Percentiles rank a stretch among this genome's conserved stretches.
Conservation (phyloP, 371 early-diverging fungal species). For the Mucor velutinosus region DNA sequence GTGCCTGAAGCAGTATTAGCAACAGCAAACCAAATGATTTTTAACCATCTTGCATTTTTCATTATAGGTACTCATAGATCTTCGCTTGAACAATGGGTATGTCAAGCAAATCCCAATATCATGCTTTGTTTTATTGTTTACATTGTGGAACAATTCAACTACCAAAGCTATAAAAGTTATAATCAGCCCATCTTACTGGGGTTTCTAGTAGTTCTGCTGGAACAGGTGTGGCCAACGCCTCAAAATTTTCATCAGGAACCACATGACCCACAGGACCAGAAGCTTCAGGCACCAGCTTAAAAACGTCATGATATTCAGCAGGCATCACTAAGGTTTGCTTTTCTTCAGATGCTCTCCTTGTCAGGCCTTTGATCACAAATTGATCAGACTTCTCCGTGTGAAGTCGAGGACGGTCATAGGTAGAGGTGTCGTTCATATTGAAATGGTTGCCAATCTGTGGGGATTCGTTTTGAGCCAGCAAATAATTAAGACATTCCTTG, state of each 20-base stretch:
- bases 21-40: too few species aligned
- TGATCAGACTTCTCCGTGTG: background rate
- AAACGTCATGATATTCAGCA: conserved; percentile 21
- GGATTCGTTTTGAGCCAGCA: conserved; percentile 27
- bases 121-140: background rate
- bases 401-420: background rate
- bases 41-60: too few species aligned
- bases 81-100: background rate
- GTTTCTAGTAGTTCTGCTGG: conserved; percentile 28
- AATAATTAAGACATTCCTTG: conserved; percentile 32
- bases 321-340: conserved; percentile 5
- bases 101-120: background rate
- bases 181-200: conserved; percentile 25
- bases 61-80: too few species aligned
- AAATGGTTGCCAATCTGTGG: conserved; percentile 28
- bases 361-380: conserved; percentile 6
- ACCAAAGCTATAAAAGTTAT: conserved; percentile 31
- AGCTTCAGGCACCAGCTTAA: conserved; percentile 28
- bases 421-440: conserved; percentile 1
- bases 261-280: conserved; percentile 19
- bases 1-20: too few species aligned
- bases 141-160: conserved; percentile 1
- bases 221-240: conserved; percentile 26
- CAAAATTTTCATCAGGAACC: conserved; percentile 27
- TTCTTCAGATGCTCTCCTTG: conserved; percentile 5